Evolutionary conservation across 2,329 filamentous ascomycete genomes (phyloP), one percentile per base, ranked within the genome.

Genomic region (Colletotrichum euphorbiae): DNA sequence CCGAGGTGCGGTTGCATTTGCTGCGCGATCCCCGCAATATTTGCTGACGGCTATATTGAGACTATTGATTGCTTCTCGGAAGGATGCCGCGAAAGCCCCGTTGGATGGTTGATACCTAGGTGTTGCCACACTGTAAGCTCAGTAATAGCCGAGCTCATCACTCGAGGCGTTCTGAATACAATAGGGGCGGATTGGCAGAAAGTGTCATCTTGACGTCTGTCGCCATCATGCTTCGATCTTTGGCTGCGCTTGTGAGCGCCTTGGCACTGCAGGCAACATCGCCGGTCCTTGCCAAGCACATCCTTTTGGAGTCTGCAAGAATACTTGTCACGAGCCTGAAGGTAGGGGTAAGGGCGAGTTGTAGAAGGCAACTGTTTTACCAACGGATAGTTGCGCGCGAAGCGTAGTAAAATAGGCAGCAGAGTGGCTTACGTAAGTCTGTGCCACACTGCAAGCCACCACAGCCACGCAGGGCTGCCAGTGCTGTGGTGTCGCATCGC

Each of bases 1-100:
- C 48, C 33, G 38, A 55, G 36, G 40, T 40, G 21, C 13, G 21
- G 59, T 56, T 56, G 50, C 59, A 38, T 40, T 48, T 12, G 13
- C 21, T 17, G 19, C 19, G 28, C 19, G 24, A 33, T 56, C 17
- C 50, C 50, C 59, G 45, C 45, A 43, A 46, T 17, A 38, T 19
- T 45, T 45, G 38, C 48, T 54, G 17, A 45, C 59, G 40, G 59
- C 59, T 55, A n/a, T 45, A 51, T 51, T 62, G 36, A 15, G 15
- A 5, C 1, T 12, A n/a, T 58, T 33, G 3, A 17, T 3, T 15
- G 31, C 1, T n/a, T 28, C 15, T n/a, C 28, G 42, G 56, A 38
- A 48, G 43, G 43, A 48, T 6, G 56, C 5, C 21, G 17, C 15
- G 12, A 6, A 36, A 13, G n/a, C 15, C 3, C 8, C 7, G 15